Percentiles rank a stretch among this genome's conserved stretches.
Conservation (phyloP, 2,329 filamentous ascomycete species). For the Nakataea oryzae region DNA sequence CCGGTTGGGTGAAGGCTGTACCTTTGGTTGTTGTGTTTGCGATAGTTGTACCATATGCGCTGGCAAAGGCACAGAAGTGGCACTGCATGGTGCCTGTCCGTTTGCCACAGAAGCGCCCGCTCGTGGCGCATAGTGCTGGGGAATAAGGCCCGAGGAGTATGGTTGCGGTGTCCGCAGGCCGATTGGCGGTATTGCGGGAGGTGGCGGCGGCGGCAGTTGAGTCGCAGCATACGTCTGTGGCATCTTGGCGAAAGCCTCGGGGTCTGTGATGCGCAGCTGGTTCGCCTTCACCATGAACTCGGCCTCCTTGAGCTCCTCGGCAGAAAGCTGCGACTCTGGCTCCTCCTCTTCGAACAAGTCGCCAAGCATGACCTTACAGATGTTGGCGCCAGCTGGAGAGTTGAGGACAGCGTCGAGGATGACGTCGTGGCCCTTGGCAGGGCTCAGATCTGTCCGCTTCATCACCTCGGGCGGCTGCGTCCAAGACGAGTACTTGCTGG, state of each 20-base stretch:
- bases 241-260: neutral
- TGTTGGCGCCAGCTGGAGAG: constrained; percentile 23
- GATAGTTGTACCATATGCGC: neutral
- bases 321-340: constrained; percentile 44
- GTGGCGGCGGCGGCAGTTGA: neutral
- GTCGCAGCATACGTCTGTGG: neutral
- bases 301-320: constrained; percentile 49
- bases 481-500: constrained; percentile 45
- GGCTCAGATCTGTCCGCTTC: constrained; percentile 30
- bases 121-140: too few relatives aligned
- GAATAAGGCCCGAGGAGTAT: too few relatives aligned
- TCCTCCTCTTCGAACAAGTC: constrained; percentile 67
- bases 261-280: constrained; percentile 8
- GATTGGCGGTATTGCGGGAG: neutral
- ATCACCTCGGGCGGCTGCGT: constrained; percentile 48
- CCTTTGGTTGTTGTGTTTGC: neutral
- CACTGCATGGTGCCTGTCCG: neutral
- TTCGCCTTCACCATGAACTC: constrained; percentile 23
- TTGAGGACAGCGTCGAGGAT: constrained; percentile 42
- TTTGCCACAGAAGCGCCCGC: neutral
- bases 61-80: neutral
- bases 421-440: constrained; percentile 40
- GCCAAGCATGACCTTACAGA: constrained; percentile 51
- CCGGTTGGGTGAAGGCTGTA: neutral
- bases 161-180: neutral